Conservation (phyloP, 2,329 filamentous ascomycete species). For the Phyllosticta paracitricarpa region DNA sequence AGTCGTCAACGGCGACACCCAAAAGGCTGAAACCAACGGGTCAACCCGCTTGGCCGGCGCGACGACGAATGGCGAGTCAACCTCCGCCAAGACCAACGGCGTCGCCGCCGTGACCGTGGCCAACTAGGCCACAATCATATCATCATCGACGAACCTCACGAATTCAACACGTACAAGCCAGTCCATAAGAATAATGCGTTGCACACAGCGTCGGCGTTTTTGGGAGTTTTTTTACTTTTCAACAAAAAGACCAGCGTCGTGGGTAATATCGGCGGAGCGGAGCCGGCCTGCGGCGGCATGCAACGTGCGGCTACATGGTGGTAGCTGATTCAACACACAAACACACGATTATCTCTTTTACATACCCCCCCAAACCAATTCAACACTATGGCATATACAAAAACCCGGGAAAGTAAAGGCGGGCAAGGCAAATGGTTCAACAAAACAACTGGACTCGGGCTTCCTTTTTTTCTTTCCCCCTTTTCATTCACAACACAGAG, state of each 20-base stretch:
- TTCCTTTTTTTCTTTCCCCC: not conserved
- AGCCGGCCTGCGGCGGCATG: not conserved
- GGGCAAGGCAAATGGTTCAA: not conserved
- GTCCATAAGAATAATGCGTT: not conserved
- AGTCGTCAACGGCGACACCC: not conserved
- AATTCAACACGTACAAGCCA: constrained; percentile 1
- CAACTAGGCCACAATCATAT: not conserved
- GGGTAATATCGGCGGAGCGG: not conserved
- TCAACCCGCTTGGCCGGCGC: not conserved
- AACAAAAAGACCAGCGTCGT: constrained; percentile 2
- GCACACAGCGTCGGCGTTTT: constrained; percentile 10
- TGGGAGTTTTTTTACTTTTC: constrained; percentile 3
- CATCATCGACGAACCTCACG: not conserved
- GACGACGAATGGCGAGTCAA: constrained; percentile 3
- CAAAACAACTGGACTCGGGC: not conserved
- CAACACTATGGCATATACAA: not conserved
- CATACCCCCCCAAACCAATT: not conserved
- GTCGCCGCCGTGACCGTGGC: not conserved
- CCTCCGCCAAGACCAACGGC: constrained; percentile 7
- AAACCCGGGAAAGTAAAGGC: not conserved
- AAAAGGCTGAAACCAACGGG: not conserved
- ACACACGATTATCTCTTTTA: not conserved
- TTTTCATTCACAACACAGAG: not conserved
- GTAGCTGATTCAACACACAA: not conserved
- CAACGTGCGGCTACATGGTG: not conserved